A percentile compares a stretch with the other conserved stretches of the same genome.
Conservation (phyloP, 257 asterid species). For the Solanum sejunctum region DNA sequence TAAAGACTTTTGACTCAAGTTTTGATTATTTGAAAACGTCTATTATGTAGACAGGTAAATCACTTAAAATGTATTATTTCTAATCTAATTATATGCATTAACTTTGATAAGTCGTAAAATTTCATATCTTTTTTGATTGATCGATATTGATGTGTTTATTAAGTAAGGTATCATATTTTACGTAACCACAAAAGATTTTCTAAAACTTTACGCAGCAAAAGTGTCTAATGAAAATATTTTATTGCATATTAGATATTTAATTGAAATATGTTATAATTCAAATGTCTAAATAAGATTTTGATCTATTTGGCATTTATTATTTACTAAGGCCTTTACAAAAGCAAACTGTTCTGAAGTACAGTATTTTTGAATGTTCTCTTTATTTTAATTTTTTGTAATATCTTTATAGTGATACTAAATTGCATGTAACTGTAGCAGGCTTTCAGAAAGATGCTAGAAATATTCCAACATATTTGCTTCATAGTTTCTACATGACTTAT, state of each 20-base stretch:
- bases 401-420: neutral
- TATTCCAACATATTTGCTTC: neutral
- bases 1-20: neutral
- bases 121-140: neutral
- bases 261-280: neutral
- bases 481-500: neutral
- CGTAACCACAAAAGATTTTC: no score
- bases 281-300: neutral
- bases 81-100: neutral
- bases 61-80: neutral
- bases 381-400: neutral
- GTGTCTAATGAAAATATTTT: neutral
- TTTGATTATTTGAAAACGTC: neutral
- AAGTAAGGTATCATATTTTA: neutral
- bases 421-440: neutral
- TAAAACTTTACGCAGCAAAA: neutral
- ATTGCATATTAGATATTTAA: neutral
- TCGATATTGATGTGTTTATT: neutral
- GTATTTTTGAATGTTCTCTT: neutral
- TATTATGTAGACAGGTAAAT: neutral
- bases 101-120: neutral
- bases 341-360: neutral
- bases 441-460: neutral
- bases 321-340: neutral
- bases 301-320: neutral